Conservation (phyloP, 805 yeast genomes). For the Saccharomycopsis schoenii region DNA sequence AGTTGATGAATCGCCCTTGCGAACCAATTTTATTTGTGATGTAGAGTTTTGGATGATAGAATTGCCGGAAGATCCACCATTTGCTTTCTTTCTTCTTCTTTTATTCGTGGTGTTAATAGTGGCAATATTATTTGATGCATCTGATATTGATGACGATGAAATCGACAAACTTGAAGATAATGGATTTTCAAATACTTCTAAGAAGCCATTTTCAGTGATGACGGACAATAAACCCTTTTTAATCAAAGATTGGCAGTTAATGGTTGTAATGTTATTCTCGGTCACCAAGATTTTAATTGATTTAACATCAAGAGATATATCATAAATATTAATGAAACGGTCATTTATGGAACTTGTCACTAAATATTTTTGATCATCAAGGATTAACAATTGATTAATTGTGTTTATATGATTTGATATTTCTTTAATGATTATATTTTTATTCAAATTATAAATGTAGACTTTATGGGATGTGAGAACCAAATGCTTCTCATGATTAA, state of each 20-base stretch:
- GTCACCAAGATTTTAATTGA: slow-evolving; percentile 53
- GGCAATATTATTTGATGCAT: background rate
- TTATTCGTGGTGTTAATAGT: slow-evolving; percentile 4
- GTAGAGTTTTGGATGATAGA: slow-evolving; percentile 27
- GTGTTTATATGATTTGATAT: slow-evolving; percentile 76
- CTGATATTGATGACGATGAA: slow-evolving; percentile 10
- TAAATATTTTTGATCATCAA: slow-evolving; percentile 36
- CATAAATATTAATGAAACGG: slow-evolving; percentile 68
- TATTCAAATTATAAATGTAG: slow-evolving; percentile 37
- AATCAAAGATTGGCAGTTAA: slow-evolving; percentile 29
- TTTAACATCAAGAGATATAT: slow-evolving; percentile 32
- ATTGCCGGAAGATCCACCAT: slow-evolving; percentile 39
- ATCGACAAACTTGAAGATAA: slow-evolving; percentile 24
- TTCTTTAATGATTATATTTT: slow-evolving; percentile 33
- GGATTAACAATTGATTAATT: slow-evolving; percentile 38
- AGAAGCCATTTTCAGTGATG: slow-evolving; percentile 62
- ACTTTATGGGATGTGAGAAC: slow-evolving; percentile 62
- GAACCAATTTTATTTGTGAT: slow-evolving; percentile 35
- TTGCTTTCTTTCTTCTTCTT: slow-evolving; percentile 27
- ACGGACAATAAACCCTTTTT: slow-evolving; percentile 31
- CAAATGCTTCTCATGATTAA: slow-evolving; percentile 24
- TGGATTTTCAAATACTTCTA: slow-evolving; percentile 65
- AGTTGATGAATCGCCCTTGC: slow-evolving; percentile 28
- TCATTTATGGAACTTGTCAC: slow-evolving; percentile 71
- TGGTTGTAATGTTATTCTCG: slow-evolving; percentile 45